These are phyloP conservation scores for Setaria viridis DNA, from an alignment of 202 grass and related monocot species.

Conservation along the genomic window DNA sequence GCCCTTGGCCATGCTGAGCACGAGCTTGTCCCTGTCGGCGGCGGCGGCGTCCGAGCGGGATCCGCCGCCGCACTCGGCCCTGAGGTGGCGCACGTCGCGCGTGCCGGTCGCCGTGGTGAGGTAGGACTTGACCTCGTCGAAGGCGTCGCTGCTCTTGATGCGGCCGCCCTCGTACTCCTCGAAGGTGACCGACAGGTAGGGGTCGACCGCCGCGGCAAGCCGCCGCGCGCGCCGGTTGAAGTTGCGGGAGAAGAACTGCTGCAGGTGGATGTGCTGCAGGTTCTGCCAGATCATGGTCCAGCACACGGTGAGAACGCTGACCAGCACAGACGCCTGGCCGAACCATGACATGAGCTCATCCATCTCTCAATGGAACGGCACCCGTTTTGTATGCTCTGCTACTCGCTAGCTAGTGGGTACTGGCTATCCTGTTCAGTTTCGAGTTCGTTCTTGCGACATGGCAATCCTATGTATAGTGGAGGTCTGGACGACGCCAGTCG, in stretches of 20 bases:
- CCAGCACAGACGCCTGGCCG: not conserved
- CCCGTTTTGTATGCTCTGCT: no score
- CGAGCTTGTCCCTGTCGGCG: not conserved
- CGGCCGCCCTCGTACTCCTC: constrained; percentile 46
- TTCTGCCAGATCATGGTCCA: not conserved
- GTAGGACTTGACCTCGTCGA: constrained; percentile 33
- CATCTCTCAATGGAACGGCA: no score
- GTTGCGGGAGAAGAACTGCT: not conserved
- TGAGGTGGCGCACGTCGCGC: not conserved
- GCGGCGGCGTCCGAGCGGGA: not conserved
- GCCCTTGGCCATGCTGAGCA: not conserved
- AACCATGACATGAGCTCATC: no score
- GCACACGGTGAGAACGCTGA: not conserved
- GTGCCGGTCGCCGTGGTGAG: not conserved
- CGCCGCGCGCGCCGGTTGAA: not conserved
- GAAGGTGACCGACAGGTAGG: constrained; percentile 44
- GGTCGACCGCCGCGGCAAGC: constrained; percentile 8
- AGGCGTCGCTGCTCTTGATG: constrained; percentile 44
- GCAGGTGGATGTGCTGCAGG: not conserved
- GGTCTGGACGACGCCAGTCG: no score
- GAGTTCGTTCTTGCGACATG: no score
- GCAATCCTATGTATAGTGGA: no score
- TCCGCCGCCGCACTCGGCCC: not conserved
- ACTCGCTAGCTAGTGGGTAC: no score
- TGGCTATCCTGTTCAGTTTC: no score